phyloP scores from a whole-genome alignment of 768 basidiomycete species.

The Lactarius indigo region DNA sequence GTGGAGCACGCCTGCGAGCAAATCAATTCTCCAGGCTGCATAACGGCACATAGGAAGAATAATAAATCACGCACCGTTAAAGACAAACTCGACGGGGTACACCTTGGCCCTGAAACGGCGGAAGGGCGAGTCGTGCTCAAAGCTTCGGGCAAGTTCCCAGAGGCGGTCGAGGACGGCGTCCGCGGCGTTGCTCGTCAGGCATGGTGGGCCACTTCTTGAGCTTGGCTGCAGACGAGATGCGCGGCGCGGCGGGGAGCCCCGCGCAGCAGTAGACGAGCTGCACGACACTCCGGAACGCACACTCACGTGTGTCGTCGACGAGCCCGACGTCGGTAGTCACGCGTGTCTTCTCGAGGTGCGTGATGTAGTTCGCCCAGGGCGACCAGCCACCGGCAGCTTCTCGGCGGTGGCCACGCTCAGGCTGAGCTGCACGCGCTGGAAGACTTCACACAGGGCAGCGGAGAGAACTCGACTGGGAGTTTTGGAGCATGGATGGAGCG shows the following conservation, averaged over 20 bases:
- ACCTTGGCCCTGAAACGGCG: conserved; percentile 49
- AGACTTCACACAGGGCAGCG: conserved; percentile 69
- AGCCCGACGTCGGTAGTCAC: conserved; percentile 60
- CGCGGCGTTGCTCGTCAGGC: conserved; percentile 38
- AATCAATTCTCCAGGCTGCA: too few species aligned
- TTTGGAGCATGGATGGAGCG: background rate
- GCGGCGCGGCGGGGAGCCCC: conserved; percentile 38
- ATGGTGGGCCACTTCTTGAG: conserved; percentile 46
- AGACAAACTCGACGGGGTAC: conserved; percentile 75
- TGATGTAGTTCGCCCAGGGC: conserved; percentile 65
- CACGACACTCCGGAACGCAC: conserved; percentile 72
- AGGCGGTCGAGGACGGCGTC: conserved; percentile 50
- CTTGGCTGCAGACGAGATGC: conserved; percentile 45
- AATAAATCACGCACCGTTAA: conserved; percentile 50
- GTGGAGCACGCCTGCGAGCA: conserved; percentile 54
- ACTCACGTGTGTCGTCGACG: conserved; percentile 55
- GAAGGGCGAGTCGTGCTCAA: conserved; percentile 32
- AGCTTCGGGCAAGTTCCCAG: conserved; percentile 47
- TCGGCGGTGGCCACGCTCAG: conserved; percentile 72
- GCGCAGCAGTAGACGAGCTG: conserved; percentile 68
- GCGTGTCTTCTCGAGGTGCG: conserved; percentile 51
- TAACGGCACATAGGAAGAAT: too few species aligned
- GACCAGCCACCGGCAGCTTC: conserved; percentile 73
- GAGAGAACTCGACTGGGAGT: conserved; percentile 58
- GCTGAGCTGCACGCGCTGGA: conserved; percentile 79